Percentiles rank a stretch among this genome's conserved stretches.
phyloP scores from a whole-genome alignment of 768 basidiomycete genomes.

The Termitomyces sp. region DNA sequence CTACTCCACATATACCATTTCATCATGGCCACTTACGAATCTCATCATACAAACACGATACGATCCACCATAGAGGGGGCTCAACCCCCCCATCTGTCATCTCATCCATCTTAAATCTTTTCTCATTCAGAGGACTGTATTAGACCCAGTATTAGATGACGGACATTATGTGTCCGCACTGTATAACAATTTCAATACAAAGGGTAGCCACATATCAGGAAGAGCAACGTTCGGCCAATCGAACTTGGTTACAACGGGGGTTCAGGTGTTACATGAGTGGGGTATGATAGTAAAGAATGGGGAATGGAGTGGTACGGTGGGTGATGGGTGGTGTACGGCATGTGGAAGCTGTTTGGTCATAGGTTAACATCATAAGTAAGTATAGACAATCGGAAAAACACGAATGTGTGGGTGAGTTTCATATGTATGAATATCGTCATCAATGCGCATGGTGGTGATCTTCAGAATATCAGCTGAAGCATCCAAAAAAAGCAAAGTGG shows the following conservation, averaged over 20 bases:
- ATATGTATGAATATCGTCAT: constrained; percentile 8
- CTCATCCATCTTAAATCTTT: not conserved
- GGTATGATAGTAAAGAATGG: not conserved
- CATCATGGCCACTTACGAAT: not conserved
- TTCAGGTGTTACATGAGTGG: constrained; percentile 2
- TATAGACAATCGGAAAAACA: constrained; percentile 8
- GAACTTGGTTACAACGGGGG: not conserved
- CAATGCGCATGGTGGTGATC: not conserved
- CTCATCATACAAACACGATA: not conserved
- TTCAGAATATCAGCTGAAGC: not conserved
- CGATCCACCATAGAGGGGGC: not conserved
- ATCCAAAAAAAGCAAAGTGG: not conserved
- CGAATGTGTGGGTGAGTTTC: constrained; percentile 12
- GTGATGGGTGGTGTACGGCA: constrained; percentile 10
- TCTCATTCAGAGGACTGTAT: constrained; percentile 14
- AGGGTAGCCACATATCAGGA: constrained; percentile 13
- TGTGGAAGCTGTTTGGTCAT: not conserved
- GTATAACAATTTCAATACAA: constrained; percentile 28
- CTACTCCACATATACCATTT: not conserved
- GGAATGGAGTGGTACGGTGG: not conserved
- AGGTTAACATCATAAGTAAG: constrained; percentile 10
- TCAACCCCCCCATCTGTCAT: not conserved
- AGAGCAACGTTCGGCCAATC: constrained; percentile 1
- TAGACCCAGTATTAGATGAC: constrained; percentile 23
- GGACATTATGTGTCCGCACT: constrained; percentile 20